A percentile compares a stretch with the other conserved stretches of the same genome.
Evolutionary conservation across 495 filamentous ascomycete species (phyloP).

Genomic region (Xylaria nigripes): DNA sequence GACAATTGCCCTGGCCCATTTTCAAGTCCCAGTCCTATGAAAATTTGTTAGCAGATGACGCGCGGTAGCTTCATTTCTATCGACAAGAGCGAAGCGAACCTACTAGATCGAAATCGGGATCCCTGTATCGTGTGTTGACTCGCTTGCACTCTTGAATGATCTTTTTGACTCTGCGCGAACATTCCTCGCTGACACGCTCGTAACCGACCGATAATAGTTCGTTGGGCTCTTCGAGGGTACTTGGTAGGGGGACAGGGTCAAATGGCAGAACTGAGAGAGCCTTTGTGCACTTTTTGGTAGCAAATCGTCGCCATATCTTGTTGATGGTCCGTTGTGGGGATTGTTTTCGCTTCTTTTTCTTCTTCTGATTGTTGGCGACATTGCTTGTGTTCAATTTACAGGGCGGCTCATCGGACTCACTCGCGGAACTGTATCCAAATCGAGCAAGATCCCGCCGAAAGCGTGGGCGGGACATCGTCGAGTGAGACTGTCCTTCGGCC

Average conservation of each 20-base stretch:
- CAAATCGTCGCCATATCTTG: constrained; percentile 75
- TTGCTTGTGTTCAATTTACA: constrained; percentile 15
- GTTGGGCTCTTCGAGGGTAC: constrained; percentile 38
- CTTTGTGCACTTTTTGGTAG: constrained; percentile 48
- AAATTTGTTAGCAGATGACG: constrained; percentile 18
- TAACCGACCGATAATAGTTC: constrained; percentile 52
- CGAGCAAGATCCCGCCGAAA: constrained; percentile 14
- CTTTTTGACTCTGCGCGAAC: constrained; percentile 70
- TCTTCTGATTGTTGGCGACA: constrained; percentile 28
- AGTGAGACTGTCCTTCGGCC: not conserved
- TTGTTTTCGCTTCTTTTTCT: constrained; percentile 49
- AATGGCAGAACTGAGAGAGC: constrained; percentile 41
- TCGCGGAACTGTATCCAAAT: constrained; percentile 32
- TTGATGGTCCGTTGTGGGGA: constrained; percentile 69
- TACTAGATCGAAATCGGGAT: constrained; percentile 78
- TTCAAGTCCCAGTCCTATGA: constrained; percentile 44
- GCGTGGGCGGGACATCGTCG: not conserved
- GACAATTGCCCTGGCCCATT: constrained; percentile 38
- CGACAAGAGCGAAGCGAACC: constrained; percentile 21
- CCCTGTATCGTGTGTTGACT: constrained; percentile 84
- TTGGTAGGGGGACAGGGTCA: constrained; percentile 39
- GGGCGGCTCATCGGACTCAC: constrained; percentile 29
- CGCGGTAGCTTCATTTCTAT: not conserved
- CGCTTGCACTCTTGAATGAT: constrained; percentile 79
- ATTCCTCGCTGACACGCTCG: constrained; percentile 65